Evolutionary conservation across 2,329 filamentous ascomycete genomes (phyloP), one percentile per base, ranked within the genome.

Genomic region (Cercospora beticola): DNA sequence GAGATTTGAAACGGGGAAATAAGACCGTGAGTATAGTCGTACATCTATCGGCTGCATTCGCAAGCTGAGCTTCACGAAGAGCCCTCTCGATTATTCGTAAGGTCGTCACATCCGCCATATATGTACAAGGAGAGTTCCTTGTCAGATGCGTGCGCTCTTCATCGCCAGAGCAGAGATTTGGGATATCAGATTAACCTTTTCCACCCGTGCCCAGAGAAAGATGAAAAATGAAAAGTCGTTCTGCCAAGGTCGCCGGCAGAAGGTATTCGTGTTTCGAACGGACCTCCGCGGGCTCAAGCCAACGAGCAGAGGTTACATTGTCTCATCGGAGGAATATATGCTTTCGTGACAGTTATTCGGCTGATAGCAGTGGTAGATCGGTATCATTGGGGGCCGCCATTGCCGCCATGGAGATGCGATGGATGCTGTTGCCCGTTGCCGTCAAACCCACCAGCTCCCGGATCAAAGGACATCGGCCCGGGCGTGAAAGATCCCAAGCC

Each of bases 401-500:
- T 52, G 46, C 46, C 46, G 10, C 54, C 54, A 28, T 31, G 26
- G 10, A 12, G 54, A 28, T 58, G 21, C 31, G 26, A 33, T 33
- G 12, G 54, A 58, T 58, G 21, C 30, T 58, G 26, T 28, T 58
- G 54, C 14, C 26, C 54, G 14, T 26, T 28, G 12, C 30, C 54
- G 54, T 30, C 54, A 8, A 67, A 65, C 6, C 56, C 62, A 21
- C 40, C 61, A 65, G 58, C 21, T 16, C 26, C 56, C 0, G 49
- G 60, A 18, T 67, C 69, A 46, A 71, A 69, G 7, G 64, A 33
- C 46, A 61, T 68, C 9, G 72, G 71, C 9, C 75, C 76, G 4
- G 75, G 74, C 8, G 76, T 75, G 61, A 78, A 78, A 61, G 72
- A 74, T 2, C 76, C 76, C 40, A 76, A 62, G 5, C 76, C 76